Percentiles rank a stretch among this genome's conserved stretches.
These are phyloP conservation scores for Pseudogymnoascus sp. DNA, from an alignment of 2,329 filamentous ascomycete genomes.

Conservation along the genomic window DNA sequence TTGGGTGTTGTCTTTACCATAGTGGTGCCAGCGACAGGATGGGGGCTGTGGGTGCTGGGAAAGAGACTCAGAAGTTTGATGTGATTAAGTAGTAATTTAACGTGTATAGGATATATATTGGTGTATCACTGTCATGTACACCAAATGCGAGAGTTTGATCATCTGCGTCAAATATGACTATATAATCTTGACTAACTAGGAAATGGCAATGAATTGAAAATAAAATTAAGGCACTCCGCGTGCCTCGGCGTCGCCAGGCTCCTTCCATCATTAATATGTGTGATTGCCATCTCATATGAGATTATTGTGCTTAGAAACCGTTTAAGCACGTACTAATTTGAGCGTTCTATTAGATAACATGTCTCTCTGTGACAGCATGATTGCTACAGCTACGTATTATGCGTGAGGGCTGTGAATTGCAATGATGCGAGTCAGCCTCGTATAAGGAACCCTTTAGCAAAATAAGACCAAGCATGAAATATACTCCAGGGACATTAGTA, in stretches of 20 bases:
- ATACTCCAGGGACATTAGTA: neutral
- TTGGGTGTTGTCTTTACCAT: slow-evolving; percentile 17
- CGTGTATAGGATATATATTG: neutral
- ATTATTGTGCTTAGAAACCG: too few species aligned
- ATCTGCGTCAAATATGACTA: too few species aligned
- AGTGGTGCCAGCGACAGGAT: neutral
- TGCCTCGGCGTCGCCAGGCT: too few species aligned
- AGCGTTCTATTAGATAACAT: neutral
- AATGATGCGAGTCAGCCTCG: neutral
- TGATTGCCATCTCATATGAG: too few species aligned
- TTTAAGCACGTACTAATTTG: neutral
- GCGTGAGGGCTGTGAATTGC: neutral
- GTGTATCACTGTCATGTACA: neutral
- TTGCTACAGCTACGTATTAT: neutral
- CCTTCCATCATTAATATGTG: too few species aligned
- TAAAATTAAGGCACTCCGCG: too few species aligned
- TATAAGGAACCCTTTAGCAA: neutral
- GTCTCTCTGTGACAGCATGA: neutral
- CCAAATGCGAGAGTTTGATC: neutral
- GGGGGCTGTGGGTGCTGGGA: neutral
- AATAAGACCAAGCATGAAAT: neutral
- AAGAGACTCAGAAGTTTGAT: neutral
- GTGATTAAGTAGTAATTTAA: neutral
- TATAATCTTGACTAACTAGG: too few species aligned
- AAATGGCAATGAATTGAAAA: too few species aligned